Evolutionary conservation across 1,284 basidiomycete genomes (phyloP).

Genomic region (Fomitopsis schrenkii): DNA sequence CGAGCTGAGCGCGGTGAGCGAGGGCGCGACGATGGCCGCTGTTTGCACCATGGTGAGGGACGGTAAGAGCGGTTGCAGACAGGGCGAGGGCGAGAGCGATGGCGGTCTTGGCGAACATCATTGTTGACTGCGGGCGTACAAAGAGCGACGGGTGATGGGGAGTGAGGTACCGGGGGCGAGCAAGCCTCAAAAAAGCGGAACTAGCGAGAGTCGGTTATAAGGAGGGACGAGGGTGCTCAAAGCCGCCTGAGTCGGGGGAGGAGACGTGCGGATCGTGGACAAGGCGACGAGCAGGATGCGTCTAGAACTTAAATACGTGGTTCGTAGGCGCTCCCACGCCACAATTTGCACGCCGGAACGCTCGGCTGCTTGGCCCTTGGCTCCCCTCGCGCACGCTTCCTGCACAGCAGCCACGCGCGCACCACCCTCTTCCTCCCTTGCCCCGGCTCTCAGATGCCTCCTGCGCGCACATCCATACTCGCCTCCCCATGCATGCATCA

Average conservation of each 20-base stretch:
- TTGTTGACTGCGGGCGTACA: slow-evolving; percentile 21
- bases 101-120: slow-evolving; percentile 45
- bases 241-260: slow-evolving; percentile 1
- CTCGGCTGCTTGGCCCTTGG: background rate
- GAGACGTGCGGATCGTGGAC: slow-evolving; percentile 3
- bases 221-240: slow-evolving; percentile 13
- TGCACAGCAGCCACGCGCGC: background rate
- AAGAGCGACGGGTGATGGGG: slow-evolving; percentile 14
- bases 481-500: background rate
- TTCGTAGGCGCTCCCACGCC: slow-evolving; percentile 8
- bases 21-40: slow-evolving; percentile 30
- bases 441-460: background rate
- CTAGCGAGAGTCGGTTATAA: slow-evolving; percentile 18
- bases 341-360: background rate
- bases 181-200: slow-evolving; percentile 6
- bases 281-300: background rate
- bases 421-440: background rate
- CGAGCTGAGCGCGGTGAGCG: slow-evolving; percentile 32
- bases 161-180: slow-evolving; percentile 14
- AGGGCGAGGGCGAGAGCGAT: slow-evolving; percentile 42
- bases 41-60: slow-evolving; percentile 37
- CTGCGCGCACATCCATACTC: background rate
- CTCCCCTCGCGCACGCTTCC: background rate
- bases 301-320: background rate
- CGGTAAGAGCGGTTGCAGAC: slow-evolving; percentile 40